A percentile compares a stretch with the other conserved stretches of the same genome.
These are phyloP conservation scores for Fusarium temperatum DNA, from an alignment of 2,329 filamentous ascomycete genomes.

Conservation along the genomic window DNA sequence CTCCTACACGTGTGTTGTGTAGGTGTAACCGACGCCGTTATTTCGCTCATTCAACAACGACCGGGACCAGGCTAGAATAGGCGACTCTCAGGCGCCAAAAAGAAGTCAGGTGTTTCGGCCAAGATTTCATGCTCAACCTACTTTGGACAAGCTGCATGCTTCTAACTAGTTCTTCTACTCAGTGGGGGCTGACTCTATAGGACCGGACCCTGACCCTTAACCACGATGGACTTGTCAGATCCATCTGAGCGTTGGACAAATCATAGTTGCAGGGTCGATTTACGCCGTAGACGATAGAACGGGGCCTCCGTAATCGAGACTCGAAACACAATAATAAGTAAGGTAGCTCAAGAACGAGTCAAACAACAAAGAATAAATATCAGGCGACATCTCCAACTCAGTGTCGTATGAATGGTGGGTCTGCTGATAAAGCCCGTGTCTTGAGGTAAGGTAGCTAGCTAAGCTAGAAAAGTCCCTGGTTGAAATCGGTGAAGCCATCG, in stretches of 20 bases:
- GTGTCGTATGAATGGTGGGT: constrained; percentile 15
- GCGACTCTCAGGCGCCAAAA: constrained; percentile 15
- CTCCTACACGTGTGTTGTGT: neutral
- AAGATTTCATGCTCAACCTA: constrained; percentile 30
- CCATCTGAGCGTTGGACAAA: constrained; percentile 1
- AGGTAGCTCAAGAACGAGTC: neutral
- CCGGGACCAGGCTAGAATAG: constrained; percentile 4
- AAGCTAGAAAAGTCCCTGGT: neutral
- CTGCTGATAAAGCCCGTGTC: constrained; percentile 20
- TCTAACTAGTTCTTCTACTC: constrained; percentile 9
- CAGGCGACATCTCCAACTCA: neutral
- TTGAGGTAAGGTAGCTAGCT: neutral
- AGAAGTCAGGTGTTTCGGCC: constrained; percentile 36
- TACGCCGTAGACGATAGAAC: neutral
- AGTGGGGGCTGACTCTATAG: constrained; percentile 8
- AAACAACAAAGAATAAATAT: neutral
- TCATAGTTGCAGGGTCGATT: constrained; percentile 12
- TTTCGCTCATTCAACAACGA: neutral
- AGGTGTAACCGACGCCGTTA: neutral
- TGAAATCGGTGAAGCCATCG: constrained; percentile 30
- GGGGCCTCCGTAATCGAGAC: neutral
- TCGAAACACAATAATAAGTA: neutral
- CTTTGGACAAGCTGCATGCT: constrained; percentile 34
- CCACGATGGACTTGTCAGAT: neutral
- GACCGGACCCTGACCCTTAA: constrained; percentile 6